Conservation (phyloP, 495 filamentous ascomycete genomes). For the Pyronema domesticum region DNA sequence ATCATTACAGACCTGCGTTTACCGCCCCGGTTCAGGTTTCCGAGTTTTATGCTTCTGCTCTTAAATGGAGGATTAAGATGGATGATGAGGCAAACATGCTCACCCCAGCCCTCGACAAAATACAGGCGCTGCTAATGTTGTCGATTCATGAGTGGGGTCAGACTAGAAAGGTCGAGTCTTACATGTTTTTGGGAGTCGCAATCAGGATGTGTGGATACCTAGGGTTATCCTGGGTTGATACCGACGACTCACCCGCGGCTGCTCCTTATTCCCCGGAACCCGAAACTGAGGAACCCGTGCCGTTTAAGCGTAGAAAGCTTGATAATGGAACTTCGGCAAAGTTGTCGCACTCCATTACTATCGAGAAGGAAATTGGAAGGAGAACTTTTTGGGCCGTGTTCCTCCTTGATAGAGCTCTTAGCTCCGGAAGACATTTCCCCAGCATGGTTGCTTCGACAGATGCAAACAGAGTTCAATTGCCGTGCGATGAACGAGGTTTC, state of each 20-base stretch:
- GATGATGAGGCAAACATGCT: conserved; percentile 30
- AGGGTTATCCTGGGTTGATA: conserved; percentile 22
- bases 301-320: conserved; percentile 14
- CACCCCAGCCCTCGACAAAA: conserved; percentile 45
- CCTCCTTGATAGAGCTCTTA: conserved; percentile 61
- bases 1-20: conserved; percentile 40
- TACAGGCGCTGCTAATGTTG: conserved; percentile 66
- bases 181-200: conserved; percentile 60
- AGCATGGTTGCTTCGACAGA: conserved; percentile 17
- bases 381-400: conserved; percentile 79
- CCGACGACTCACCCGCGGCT: conserved; percentile 8
- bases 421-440: conserved; percentile 41
- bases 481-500: conserved; percentile 48
- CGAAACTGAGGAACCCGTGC: background rate
- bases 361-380: conserved; percentile 56
- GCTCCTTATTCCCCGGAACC: conserved; percentile 2
- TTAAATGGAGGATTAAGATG: conserved; percentile 28
- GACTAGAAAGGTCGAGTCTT: conserved; percentile 51
- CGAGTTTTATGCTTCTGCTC: conserved; percentile 59
- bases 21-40: conserved; percentile 45
- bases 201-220: conserved; percentile 35
- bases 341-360: conserved; percentile 27
- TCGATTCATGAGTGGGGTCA: conserved; percentile 75
- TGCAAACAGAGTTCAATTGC: conserved; percentile 38
- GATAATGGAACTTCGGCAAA: conserved; percentile 9